These are phyloP conservation scores for Epichloe glyceriae DNA, from an alignment of 2,329 filamentous ascomycete species.

Conservation along the genomic window DNA sequence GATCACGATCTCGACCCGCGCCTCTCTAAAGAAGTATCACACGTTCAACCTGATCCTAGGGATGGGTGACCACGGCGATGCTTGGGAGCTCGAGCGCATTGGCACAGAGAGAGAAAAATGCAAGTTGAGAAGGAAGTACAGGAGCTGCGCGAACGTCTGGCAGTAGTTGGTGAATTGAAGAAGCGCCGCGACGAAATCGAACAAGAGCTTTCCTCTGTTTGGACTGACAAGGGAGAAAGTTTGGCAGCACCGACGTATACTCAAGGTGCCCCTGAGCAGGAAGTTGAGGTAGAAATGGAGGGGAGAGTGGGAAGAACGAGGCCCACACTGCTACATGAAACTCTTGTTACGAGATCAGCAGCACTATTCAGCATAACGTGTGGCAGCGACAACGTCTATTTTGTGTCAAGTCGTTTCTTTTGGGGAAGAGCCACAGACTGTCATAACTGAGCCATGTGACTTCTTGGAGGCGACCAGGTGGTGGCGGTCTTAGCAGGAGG, in stretches of 20 bases:
- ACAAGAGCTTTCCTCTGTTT: constrained; percentile 55
- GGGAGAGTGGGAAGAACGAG: not conserved
- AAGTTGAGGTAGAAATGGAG: not conserved
- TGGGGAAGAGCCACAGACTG: too few species aligned
- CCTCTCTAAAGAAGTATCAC: constrained; percentile 91
- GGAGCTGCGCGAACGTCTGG: constrained; percentile 67
- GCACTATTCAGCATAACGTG: too few species aligned
- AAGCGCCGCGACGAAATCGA: constrained; percentile 68
- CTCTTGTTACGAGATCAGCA: too few species aligned
- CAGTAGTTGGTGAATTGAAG: constrained; percentile 78
- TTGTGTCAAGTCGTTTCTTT: too few species aligned
- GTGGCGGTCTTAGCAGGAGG: too few species aligned
- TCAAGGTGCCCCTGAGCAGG: constrained; percentile 6
- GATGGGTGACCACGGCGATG: constrained; percentile 64
- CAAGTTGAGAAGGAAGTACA: constrained; percentile 83
- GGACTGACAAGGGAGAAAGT: constrained; percentile 39
- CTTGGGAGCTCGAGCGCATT: constrained; percentile 88
- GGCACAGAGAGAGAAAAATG: constrained; percentile 88
- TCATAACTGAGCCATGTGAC: too few species aligned
- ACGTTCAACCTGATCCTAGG: constrained; percentile 81
- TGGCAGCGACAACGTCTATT: too few species aligned
- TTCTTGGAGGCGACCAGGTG: too few species aligned
- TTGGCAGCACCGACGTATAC: constrained; percentile 35
- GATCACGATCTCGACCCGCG: constrained; percentile 90
- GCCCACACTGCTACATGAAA: too few species aligned